Percentiles rank a stretch among this genome's conserved stretches.
Evolutionary conservation across 306 rosid genomes (phyloP).

Genomic region (Casuarina glauca): DNA sequence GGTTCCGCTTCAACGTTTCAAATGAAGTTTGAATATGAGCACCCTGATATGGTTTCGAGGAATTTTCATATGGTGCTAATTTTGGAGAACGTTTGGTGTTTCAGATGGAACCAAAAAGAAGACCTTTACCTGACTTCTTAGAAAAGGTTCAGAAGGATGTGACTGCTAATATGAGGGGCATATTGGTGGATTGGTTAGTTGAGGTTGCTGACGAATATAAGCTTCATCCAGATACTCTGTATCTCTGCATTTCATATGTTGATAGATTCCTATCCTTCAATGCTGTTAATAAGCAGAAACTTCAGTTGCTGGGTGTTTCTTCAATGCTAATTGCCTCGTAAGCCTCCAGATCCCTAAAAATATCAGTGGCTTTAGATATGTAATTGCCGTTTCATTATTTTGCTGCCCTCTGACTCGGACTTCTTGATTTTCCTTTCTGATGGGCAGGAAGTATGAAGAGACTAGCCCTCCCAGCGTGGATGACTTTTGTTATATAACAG

Average conservation of each 20-base stretch:
- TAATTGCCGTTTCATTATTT: background rate
- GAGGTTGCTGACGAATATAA: slow-evolving; percentile 89
- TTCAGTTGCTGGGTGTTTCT: slow-evolving; percentile 79
- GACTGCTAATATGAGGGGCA: slow-evolving; percentile 70
- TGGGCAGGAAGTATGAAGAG: slow-evolving; percentile 80
- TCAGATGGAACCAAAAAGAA: slow-evolving; percentile 64
- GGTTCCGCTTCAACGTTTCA: too few relatives aligned
- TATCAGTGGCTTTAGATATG: background rate
- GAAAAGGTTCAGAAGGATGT: slow-evolving; percentile 72
- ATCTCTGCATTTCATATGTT: slow-evolving; percentile 54
- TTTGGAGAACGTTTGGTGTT: background rate
- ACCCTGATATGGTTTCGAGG: background rate
- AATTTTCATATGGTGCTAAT: background rate
- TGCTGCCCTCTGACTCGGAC: background rate
- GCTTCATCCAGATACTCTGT: slow-evolving; percentile 73
- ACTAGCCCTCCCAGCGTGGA: slow-evolving; percentile 71
- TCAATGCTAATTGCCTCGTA: slow-evolving; percentile 84
- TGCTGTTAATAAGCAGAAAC: slow-evolving; percentile 43
- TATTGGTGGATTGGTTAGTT: slow-evolving; percentile 88
- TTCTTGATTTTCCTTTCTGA: background rate
- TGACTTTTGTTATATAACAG: slow-evolving; percentile 70
- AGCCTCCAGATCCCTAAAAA: slow-evolving; percentile 28
- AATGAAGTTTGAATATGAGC: too few relatives aligned
- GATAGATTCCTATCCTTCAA: slow-evolving; percentile 66
- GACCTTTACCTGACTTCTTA: slow-evolving; percentile 62